These are phyloP conservation scores for Exophiala viscosa DNA, from an alignment of 2,329 filamentous ascomycete species.

Conservation along the genomic window DNA sequence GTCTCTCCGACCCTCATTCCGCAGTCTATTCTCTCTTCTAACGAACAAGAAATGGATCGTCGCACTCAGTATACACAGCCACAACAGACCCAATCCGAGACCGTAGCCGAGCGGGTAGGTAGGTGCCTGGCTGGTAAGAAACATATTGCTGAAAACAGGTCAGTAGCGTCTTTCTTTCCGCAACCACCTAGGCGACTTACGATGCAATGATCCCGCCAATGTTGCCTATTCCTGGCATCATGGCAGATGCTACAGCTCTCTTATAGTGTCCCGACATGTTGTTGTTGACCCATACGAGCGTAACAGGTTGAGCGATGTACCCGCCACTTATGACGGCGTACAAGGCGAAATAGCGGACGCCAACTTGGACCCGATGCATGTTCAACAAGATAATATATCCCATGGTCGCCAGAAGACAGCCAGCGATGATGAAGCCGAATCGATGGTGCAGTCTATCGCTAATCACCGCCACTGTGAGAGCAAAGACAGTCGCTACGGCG, in stretches of 20 bases:
- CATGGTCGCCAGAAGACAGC: not conserved
- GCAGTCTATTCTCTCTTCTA: constrained; percentile 32
- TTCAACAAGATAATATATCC: constrained; percentile 34
- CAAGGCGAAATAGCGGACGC: constrained; percentile 32
- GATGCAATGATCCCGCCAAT: constrained; percentile 35
- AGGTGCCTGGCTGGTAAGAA: constrained; percentile 35
- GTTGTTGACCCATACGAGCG: constrained; percentile 31
- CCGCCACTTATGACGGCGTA: constrained; percentile 30
- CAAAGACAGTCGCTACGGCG: constrained; percentile 31
- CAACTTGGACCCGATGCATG: constrained; percentile 29
- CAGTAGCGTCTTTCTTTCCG: not conserved
- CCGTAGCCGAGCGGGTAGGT: constrained; percentile 39
- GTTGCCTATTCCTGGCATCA: constrained; percentile 33
- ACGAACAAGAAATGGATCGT: constrained; percentile 33
- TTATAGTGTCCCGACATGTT: constrained; percentile 33
- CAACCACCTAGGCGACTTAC: constrained; percentile 4
- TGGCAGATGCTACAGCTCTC: constrained; percentile 31
- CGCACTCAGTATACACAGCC: constrained; percentile 33
- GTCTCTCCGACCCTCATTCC: constrained; percentile 29
- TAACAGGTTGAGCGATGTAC: constrained; percentile 34
- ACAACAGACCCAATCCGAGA: constrained; percentile 34
- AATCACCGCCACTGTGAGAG: constrained; percentile 30
- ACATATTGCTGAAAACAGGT: constrained; percentile 34
- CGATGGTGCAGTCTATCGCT: constrained; percentile 34
- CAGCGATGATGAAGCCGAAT: constrained; percentile 28